Percentiles rank a stretch among this genome's conserved stretches.
Evolutionary conservation across 352 stramenopile genomes (phyloP).

Genomic region (Globisporangium barbulae): DNA sequence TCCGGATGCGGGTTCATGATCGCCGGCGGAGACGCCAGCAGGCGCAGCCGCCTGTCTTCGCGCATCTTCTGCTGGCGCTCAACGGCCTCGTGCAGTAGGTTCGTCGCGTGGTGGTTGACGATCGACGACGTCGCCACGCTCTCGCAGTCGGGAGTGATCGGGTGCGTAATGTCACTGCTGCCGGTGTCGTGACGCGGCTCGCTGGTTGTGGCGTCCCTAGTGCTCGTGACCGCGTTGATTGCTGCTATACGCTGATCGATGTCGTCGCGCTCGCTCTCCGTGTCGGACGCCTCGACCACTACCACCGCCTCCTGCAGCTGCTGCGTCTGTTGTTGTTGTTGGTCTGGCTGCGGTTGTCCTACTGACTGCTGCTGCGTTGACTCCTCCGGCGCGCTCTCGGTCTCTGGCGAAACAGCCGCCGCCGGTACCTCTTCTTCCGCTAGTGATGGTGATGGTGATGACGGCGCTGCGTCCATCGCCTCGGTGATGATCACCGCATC

Average conservation of each 20-base stretch:
- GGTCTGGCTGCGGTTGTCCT: not conserved
- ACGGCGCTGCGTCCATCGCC: not conserved
- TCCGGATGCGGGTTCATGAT: conserved; percentile 13
- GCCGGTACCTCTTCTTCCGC: not conserved
- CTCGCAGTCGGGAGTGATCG: not conserved
- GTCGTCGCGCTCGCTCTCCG: not conserved
- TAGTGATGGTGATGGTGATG: not conserved
- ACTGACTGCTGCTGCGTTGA: not conserved
- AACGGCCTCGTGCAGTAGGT: conserved; percentile 20
- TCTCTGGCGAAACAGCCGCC: not conserved
- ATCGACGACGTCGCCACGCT: not conserved
- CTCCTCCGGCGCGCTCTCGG: not conserved
- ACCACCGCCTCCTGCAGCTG: no score
- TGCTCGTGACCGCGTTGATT: not conserved
- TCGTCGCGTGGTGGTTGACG: conserved; percentile 13
- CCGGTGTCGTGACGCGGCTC: not conserved
- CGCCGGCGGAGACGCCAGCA: not conserved
- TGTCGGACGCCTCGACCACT: not conserved
- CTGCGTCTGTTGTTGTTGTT: not conserved
- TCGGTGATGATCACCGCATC: not conserved
- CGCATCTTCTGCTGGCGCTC: conserved; percentile 13
- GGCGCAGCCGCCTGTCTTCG: not conserved
- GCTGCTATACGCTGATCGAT: not conserved
- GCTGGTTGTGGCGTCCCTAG: not conserved
- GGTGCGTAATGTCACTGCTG: not conserved